A percentile compares a stretch with the other conserved stretches of the same genome.
These are phyloP conservation scores for Pulveroboletus frians DNA, from an alignment of 768 basidiomycete species.

Conservation along the genomic window DNA sequence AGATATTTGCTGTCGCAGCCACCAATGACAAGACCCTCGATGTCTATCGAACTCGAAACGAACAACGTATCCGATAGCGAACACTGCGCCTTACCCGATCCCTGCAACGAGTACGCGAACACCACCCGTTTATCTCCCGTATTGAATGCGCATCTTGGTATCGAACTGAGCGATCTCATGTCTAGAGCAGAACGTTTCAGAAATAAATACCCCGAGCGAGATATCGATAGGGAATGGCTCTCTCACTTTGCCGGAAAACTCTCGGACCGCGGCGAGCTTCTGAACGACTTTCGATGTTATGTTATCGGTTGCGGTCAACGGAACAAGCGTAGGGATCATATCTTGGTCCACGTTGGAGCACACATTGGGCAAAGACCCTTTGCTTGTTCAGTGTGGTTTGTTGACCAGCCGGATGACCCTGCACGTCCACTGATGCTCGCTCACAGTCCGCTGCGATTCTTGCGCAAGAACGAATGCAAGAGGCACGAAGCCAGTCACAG, in stretches of 20 bases:
- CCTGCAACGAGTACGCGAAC: constrained; percentile 1
- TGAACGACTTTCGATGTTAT: constrained; percentile 65
- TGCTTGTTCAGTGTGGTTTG: constrained; percentile 60
- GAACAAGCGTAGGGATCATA: constrained; percentile 72
- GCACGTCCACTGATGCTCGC: constrained; percentile 5
- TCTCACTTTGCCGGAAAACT: constrained; percentile 65
- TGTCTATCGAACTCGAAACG: background rate
- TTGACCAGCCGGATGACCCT: constrained; percentile 7
- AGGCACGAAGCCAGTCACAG: constrained; percentile 66
- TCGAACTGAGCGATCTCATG: constrained; percentile 49
- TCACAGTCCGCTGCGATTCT: constrained; percentile 53
- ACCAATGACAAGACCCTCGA: background rate
- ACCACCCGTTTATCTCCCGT: constrained; percentile 39
- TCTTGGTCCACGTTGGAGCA: constrained; percentile 66
- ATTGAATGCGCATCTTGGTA: constrained; percentile 59
- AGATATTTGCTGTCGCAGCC: background rate
- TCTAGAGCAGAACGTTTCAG: constrained; percentile 52
- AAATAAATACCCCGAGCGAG: constrained; percentile 46
- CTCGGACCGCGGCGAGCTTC: constrained; percentile 49
- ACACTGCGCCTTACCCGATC: background rate
- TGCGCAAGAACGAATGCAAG: constrained; percentile 75
- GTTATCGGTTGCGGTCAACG: constrained; percentile 58
- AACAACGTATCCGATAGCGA: background rate
- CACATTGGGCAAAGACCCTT: constrained; percentile 68
- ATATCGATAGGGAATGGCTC: constrained; percentile 64